phyloP scores from a whole-genome alignment of 805 yeast genomes.

The Candida stauntonica region DNA sequence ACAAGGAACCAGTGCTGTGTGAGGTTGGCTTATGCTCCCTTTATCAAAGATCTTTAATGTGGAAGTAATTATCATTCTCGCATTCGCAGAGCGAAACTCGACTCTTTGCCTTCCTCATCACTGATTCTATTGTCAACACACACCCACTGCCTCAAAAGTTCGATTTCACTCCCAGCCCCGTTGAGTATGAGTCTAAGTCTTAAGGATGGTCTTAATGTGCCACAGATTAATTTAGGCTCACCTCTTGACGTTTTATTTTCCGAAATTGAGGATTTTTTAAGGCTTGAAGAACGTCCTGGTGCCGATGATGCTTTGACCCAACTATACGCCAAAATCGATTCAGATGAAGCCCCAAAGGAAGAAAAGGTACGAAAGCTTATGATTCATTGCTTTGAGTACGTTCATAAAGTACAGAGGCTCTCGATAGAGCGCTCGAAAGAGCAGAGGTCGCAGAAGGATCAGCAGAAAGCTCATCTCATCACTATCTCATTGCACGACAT shows the following conservation, averaged over 20 bases:
- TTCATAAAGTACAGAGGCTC: slow-evolving; percentile 17
- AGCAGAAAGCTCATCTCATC: slow-evolving; percentile 29
- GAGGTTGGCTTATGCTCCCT: too few species aligned
- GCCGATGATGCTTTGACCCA: slow-evolving; percentile 16
- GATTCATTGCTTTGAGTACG: slow-evolving; percentile 7
- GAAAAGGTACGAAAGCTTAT: slow-evolving; percentile 3
- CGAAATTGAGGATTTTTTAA: slow-evolving; percentile 20
- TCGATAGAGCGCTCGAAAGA: slow-evolving; percentile 6
- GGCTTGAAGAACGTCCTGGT: slow-evolving; percentile 14
- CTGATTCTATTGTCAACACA: too few species aligned
- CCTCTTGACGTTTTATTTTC: slow-evolving; percentile 32
- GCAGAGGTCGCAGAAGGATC: slow-evolving; percentile 6
- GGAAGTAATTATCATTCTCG: not conserved
- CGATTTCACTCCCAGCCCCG: not conserved
- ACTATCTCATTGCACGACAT: slow-evolving; percentile 83
- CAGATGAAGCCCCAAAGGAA: not conserved
- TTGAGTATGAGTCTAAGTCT: slow-evolving; percentile 2
- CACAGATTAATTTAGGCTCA: slow-evolving; percentile 29
- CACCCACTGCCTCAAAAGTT: not conserved
- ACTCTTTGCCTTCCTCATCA: not conserved
- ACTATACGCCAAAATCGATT: slow-evolving; percentile 2
- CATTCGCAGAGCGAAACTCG: not conserved
- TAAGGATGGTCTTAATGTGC: slow-evolving; percentile 26
- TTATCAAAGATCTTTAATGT: too few species aligned
- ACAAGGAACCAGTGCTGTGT: too few species aligned